Conservation (phyloP, 2,329 filamentous ascomycete species). For the Sporothrix globosa region DNA sequence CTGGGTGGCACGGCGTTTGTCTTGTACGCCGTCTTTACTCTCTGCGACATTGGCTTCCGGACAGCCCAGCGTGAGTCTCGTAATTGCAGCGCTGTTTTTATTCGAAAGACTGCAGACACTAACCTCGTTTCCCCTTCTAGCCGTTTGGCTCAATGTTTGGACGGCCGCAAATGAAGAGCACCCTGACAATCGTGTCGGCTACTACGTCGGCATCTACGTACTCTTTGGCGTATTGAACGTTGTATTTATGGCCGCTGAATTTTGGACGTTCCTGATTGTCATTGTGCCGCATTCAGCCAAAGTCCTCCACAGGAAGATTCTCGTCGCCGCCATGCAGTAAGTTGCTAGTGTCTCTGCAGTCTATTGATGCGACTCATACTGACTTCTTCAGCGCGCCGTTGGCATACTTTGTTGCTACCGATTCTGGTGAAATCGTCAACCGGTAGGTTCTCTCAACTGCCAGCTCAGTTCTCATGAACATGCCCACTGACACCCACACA, state of each 20-base stretch:
- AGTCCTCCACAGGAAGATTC: slow-evolving; percentile 40
- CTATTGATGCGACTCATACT: background rate
- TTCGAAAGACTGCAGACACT: slow-evolving; percentile 4
- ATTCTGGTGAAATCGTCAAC: slow-evolving; percentile 42
- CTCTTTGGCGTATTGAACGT: slow-evolving; percentile 38
- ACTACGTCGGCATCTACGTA: slow-evolving; percentile 46
- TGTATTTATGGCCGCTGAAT: slow-evolving; percentile 30
- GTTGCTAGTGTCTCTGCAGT: background rate
- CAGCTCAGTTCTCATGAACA: too few relatives aligned
- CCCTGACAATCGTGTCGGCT: slow-evolving; percentile 45
- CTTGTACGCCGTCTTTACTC: slow-evolving; percentile 29
- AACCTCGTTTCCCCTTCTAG: slow-evolving; percentile 35
- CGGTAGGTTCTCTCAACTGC: slow-evolving; percentile 37
- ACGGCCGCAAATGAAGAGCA: slow-evolving; percentile 46
- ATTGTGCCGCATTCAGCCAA: slow-evolving; percentile 43
- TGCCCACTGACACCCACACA: slow-evolving; percentile 8
- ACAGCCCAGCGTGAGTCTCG: slow-evolving; percentile 37
- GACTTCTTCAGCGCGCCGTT: slow-evolving; percentile 39
- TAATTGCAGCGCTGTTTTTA: background rate
- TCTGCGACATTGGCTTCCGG: slow-evolving; percentile 30
- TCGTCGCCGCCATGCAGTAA: slow-evolving; percentile 36
- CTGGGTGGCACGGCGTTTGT: slow-evolving; percentile 27
- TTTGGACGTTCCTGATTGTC: slow-evolving; percentile 41
- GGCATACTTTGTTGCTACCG: slow-evolving; percentile 43
- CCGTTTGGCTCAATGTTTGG: slow-evolving; percentile 56